These are phyloP conservation scores for Hypomyces perniciosus DNA, from an alignment of 2,329 filamentous ascomycete genomes.

Conservation along the genomic window DNA sequence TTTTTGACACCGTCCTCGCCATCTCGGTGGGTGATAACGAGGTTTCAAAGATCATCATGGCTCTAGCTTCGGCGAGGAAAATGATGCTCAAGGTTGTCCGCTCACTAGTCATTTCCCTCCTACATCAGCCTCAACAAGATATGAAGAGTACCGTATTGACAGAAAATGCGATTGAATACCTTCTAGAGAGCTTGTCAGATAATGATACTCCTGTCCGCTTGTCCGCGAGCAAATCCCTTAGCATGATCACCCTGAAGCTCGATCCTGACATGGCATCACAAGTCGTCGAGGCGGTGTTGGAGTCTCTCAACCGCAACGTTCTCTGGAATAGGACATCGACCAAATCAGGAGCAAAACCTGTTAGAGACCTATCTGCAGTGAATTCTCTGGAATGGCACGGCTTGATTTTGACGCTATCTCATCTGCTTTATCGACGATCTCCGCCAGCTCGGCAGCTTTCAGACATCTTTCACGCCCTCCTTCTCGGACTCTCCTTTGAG, in stretches of 20 bases:
- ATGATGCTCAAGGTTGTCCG: constrained; percentile 79
- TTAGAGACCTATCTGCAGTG: constrained; percentile 64
- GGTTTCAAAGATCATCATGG: constrained; percentile 49
- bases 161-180: constrained; percentile 75
- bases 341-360: constrained; percentile 27
- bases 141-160: constrained; percentile 49
- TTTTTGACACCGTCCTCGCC: constrained; percentile 60
- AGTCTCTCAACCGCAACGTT: constrained; percentile 56
- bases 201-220: constrained; percentile 87
- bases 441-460: constrained; percentile 65
- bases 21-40: constrained; percentile 48
- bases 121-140: constrained; percentile 45
- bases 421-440: constrained; percentile 79
- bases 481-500: constrained; percentile 81
- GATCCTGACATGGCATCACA: constrained; percentile 75
- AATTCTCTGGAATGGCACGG: constrained; percentile 89
- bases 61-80: constrained; percentile 76
- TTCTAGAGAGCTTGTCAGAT: constrained; percentile 74
- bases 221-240: constrained; percentile 87
- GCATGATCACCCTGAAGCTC: constrained; percentile 75
- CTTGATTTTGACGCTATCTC: constrained; percentile 77
- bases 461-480: constrained; percentile 67
- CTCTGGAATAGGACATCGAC: constrained; percentile 42
- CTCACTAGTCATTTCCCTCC: constrained; percentile 61
- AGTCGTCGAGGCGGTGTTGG: constrained; percentile 80